Evolutionary conservation across 208 protist species (phyloP).

Genomic region (Trichomonas tenax): DNA sequence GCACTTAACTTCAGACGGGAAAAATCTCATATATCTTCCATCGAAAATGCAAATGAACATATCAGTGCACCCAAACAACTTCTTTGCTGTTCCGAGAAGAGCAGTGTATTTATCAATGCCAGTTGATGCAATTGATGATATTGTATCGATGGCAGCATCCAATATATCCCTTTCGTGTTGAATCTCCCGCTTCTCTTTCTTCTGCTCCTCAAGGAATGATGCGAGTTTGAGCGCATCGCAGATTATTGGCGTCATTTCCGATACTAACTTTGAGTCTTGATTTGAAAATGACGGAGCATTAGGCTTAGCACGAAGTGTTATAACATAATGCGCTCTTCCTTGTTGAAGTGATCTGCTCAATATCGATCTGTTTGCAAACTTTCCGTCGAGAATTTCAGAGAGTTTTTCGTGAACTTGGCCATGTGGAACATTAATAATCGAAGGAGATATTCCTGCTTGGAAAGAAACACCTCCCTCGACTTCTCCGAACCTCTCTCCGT

Average conservation of each 20-base stretch:
- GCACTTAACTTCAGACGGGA: neutral
- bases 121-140: neutral
- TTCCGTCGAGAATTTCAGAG: neutral
- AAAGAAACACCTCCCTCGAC: neutral
- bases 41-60: neutral
- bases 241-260: neutral
- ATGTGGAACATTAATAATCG: neutral
- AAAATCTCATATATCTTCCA: constrained; percentile 10
- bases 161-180: neutral
- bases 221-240: neutral
- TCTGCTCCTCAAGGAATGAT: neutral
- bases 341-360: neutral
- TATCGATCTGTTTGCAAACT: neutral
- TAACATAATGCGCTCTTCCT: neutral
- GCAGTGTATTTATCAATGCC: neutral
- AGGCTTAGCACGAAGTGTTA: neutral
- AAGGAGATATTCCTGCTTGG: neutral
- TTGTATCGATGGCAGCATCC: neutral
- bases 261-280: neutral
- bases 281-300: neutral
- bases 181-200: neutral
- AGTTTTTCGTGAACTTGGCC: neutral
- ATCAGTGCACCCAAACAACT: neutral
- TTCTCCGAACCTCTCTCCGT: neutral
- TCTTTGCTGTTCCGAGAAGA: neutral